Evolutionary conservation across 441 rosid genomes (phyloP).

Genomic region (Sinapis alba): DNA sequence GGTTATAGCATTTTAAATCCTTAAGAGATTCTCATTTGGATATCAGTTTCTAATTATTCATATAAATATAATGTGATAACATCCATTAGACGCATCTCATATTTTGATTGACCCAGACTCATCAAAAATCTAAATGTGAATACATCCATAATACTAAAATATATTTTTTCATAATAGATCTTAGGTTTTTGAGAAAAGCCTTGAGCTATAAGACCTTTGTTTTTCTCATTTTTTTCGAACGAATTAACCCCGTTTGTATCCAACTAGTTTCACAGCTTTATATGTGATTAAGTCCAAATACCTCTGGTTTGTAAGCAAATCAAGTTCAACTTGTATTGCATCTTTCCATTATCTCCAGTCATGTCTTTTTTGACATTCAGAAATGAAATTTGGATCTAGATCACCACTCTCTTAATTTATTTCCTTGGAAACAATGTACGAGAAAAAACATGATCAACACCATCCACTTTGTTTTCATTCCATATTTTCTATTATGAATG

Average conservation of each 20-base stretch:
- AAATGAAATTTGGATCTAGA: not conserved
- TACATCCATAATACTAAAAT: not conserved
- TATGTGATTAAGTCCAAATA: not conserved
- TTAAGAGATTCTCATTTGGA: not conserved
- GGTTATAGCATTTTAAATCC: too few relatives aligned
- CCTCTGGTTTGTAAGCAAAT: not conserved
- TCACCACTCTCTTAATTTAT: not conserved
- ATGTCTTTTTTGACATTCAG: not conserved
- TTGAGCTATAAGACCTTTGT: not conserved
- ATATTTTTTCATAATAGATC: not conserved
- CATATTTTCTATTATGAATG: not conserved
- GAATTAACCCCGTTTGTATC: not conserved
- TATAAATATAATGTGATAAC: not conserved
- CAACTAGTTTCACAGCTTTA: not conserved
- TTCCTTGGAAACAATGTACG: not conserved
- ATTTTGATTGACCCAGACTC: not conserved
- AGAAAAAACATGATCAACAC: not conserved
- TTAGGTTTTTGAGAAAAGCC: not conserved
- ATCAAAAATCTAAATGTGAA: not conserved
- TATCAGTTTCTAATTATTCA: not conserved
- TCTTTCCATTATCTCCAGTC: not conserved
- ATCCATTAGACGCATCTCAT: not conserved
- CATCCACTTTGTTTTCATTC: not conserved
- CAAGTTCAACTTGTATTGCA: not conserved
- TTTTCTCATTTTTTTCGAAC: not conserved